A percentile compares a stretch with the other conserved stretches of the same genome.
These are phyloP conservation scores for Lentinula aciculospora DNA, from an alignment of 768 basidiomycete genomes.

Conservation along the genomic window DNA sequence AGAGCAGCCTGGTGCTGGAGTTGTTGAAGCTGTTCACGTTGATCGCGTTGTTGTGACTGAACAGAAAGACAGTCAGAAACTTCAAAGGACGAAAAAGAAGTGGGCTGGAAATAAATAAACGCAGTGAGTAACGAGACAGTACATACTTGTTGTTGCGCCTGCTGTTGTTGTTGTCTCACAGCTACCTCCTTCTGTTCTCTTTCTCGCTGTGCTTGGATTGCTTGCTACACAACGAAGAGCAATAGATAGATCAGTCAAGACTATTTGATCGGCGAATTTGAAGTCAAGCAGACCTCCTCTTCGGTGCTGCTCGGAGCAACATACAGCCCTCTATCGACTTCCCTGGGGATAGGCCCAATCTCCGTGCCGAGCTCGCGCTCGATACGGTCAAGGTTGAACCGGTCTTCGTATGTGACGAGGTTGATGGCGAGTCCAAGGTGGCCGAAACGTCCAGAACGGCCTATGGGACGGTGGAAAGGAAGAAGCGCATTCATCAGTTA, in stretches of 20 bases:
- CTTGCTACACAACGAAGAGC: not conserved
- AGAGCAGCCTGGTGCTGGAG: not conserved
- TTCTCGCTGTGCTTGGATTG: constrained; percentile 8
- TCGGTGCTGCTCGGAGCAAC: constrained; percentile 65
- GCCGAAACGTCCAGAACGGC: constrained; percentile 95
- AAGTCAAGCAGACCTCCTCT: constrained; percentile 31
- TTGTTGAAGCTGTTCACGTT: constrained; percentile 16
- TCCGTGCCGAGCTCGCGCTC: constrained; percentile 99
- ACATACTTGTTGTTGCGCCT: constrained; percentile 19
- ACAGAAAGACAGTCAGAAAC: not conserved
- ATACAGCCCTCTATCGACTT: constrained; percentile 88
- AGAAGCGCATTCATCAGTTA: too few species aligned
- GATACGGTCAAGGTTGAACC: constrained; percentile 96
- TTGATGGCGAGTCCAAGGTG: constrained; percentile 97
- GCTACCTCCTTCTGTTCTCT: constrained; percentile 14
- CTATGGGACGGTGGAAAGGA: constrained; percentile 20
- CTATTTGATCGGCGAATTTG: constrained; percentile 22
- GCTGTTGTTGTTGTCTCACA: constrained; percentile 14
- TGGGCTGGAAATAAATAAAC: not conserved
- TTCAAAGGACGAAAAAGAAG: not conserved
- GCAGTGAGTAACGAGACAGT: not conserved
- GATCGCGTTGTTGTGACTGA: not conserved
- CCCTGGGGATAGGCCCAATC: constrained; percentile 90
- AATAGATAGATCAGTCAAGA: constrained; percentile 9
- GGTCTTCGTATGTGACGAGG: constrained; percentile 95